phyloP scores from a whole-genome alignment of 768 basidiomycete genomes.

The Kwoniella bestiolae region DNA sequence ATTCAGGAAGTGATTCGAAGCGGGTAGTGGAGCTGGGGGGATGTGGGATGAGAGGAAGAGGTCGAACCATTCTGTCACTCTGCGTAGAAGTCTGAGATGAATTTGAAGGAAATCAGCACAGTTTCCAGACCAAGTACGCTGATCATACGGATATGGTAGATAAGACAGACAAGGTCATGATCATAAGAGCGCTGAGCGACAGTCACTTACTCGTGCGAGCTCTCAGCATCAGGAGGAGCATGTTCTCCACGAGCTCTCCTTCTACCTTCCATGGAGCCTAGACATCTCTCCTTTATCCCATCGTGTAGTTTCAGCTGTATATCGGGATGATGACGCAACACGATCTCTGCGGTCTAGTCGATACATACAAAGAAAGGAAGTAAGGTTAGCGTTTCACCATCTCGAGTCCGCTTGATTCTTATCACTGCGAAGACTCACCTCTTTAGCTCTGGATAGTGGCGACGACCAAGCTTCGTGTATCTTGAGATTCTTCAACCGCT shows the following conservation, averaged over 20 bases:
- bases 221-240: constrained; percentile 37
- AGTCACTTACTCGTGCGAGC: constrained; percentile 24
- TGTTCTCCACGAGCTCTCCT: constrained; percentile 26
- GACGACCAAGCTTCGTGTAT: constrained; percentile 72
- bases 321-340: constrained; percentile 26
- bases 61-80: constrained; percentile 33
- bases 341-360: constrained; percentile 40
- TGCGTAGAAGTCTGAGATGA: constrained; percentile 18
- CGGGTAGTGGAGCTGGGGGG: constrained; percentile 5
- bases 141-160: too few relatives aligned
- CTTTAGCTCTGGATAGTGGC: constrained; percentile 70
- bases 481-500: constrained; percentile 58
- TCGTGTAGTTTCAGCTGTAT: constrained; percentile 22
- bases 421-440: too few relatives aligned
- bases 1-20: constrained; percentile 2
- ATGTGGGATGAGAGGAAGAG: constrained; percentile 22
- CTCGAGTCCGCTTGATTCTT: too few relatives aligned
- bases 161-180: neutral
- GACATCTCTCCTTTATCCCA: constrained; percentile 35
- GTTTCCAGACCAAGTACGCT: too few relatives aligned
- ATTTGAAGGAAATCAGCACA: too few relatives aligned
- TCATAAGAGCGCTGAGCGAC: neutral
- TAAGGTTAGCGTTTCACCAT: too few relatives aligned
- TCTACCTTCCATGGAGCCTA: constrained; percentile 41
- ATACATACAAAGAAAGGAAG: neutral